phyloP scores from a whole-genome alignment of 2,329 filamentous ascomycete genomes.

The Fusarium subtropicale region DNA sequence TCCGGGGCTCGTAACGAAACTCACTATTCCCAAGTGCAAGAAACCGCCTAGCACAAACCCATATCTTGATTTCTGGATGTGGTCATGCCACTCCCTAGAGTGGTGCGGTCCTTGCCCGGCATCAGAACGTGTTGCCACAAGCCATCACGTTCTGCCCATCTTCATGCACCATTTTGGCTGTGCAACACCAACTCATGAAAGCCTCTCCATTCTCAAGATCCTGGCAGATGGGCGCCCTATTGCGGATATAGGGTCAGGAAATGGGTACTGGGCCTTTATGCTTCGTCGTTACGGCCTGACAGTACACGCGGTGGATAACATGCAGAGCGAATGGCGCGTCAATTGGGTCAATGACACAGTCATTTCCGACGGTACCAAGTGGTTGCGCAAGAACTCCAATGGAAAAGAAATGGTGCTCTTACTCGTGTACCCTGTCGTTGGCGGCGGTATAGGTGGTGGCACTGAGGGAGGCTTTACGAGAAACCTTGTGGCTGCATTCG shows the following conservation, averaged over 20 bases:
- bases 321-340: slow-evolving; percentile 74
- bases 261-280: slow-evolving; percentile 82
- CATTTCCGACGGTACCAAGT: slow-evolving; percentile 69
- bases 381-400: slow-evolving; percentile 62
- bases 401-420: slow-evolving; percentile 70
- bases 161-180: slow-evolving; percentile 86
- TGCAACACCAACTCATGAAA: slow-evolving; percentile 74
- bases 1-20: slow-evolving; percentile 52
- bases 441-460: slow-evolving; percentile 71
- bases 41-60: slow-evolving; percentile 66
- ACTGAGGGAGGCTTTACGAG: slow-evolving; percentile 73
- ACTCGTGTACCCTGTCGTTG: slow-evolving; percentile 79
- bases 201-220: slow-evolving; percentile 68
- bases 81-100: slow-evolving; percentile 72
- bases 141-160: slow-evolving; percentile 77
- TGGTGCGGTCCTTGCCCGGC: slow-evolving; percentile 70
- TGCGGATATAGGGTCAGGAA: slow-evolving; percentile 76
- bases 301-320: slow-evolving; percentile 73
- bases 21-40: slow-evolving; percentile 61
- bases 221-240: slow-evolving; percentile 66
- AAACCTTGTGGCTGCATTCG: slow-evolving; percentile 69
- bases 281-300: slow-evolving; percentile 68
- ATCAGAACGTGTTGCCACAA: slow-evolving; percentile 64
- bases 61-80: slow-evolving; percentile 74
- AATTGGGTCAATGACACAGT: slow-evolving; percentile 76